These are phyloP conservation scores for Hemisphaericaspora xylofermentans DNA, from an alignment of 1,139 yeast genomes.

Conservation along the genomic window DNA sequence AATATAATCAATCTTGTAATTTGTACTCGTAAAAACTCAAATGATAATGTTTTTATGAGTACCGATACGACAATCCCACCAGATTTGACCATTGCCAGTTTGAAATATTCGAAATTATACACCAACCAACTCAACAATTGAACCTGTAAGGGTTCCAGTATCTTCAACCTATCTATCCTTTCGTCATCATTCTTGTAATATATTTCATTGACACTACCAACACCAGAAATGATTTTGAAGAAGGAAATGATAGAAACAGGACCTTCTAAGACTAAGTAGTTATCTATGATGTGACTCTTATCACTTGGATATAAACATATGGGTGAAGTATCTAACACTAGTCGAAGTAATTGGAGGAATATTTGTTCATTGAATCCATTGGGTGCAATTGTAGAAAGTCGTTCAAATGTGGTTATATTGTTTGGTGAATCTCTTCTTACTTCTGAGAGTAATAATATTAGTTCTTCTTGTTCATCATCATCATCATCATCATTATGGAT, in stretches of 20 bases:
- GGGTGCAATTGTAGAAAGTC: background rate
- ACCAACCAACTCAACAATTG: slow-evolving; percentile 29
- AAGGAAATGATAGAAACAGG: slow-evolving; percentile 15
- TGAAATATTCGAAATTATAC: slow-evolving; percentile 24
- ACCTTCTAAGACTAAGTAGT: slow-evolving; percentile 12
- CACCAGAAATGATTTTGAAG: slow-evolving; percentile 21
- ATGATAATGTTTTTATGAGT: slow-evolving; percentile 27
- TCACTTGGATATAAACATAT: slow-evolving; percentile 4
- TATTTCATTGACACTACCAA: slow-evolving; percentile 29
- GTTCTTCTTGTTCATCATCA: background rate
- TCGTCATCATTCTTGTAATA: slow-evolving; percentile 21
- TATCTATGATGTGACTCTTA: slow-evolving; percentile 10
- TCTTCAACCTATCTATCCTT: slow-evolving; percentile 19
- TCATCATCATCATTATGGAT: background rate
- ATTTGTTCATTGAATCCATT: slow-evolving; percentile 5
- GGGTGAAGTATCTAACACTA: slow-evolving; percentile 6
- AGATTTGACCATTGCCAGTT: slow-evolving; percentile 13
- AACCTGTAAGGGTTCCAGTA: slow-evolving; percentile 20
- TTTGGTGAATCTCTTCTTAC: background rate
- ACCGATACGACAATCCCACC: slow-evolving; percentile 24
- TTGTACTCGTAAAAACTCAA: slow-evolving; percentile 30
- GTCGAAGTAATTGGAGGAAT: slow-evolving; percentile 5
- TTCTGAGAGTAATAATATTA: background rate
- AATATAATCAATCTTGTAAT: slow-evolving; percentile 28
- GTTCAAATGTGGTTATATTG: background rate